Percentiles rank a stretch among this genome's conserved stretches.
These are phyloP conservation scores for Cladobotryum protrusum DNA, from an alignment of 2,329 filamentous ascomycete genomes.

Conservation along the genomic window DNA sequence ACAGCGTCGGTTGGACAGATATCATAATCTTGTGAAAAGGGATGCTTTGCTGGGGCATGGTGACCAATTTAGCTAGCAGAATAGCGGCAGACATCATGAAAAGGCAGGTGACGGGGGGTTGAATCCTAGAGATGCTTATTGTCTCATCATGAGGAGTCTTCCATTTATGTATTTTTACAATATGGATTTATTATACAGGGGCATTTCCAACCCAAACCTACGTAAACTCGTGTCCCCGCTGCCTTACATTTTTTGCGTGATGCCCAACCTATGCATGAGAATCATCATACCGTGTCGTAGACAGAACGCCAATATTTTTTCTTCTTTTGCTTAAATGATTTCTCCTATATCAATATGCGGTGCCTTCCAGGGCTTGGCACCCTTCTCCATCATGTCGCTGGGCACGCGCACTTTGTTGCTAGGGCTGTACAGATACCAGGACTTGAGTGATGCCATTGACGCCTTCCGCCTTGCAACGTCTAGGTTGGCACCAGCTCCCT, in stretches of 20 bases:
- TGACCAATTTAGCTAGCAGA: slow-evolving; percentile 54
- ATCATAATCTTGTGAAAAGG: slow-evolving; percentile 41
- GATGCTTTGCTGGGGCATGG: slow-evolving; percentile 54
- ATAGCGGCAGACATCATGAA: background rate
- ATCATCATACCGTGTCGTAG: slow-evolving; percentile 1
- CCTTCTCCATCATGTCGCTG: slow-evolving; percentile 60
- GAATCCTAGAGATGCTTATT: background rate
- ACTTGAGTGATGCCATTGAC: slow-evolving; percentile 77
- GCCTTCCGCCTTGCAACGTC: slow-evolving; percentile 73
- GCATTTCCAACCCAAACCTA: slow-evolving; percentile 10
- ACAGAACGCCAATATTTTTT: background rate
- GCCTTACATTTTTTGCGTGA: slow-evolving; percentile 12
- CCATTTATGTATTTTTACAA: slow-evolving; percentile 29
- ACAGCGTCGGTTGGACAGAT: slow-evolving; percentile 32
- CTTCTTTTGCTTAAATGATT: slow-evolving; percentile 42
- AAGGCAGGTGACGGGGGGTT: background rate
- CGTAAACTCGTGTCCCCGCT: slow-evolving; percentile 3
- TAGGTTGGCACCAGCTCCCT: slow-evolving; percentile 75
- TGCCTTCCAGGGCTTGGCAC: slow-evolving; percentile 58
- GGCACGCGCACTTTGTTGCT: slow-evolving; percentile 57
- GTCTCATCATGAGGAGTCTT: slow-evolving; percentile 4
- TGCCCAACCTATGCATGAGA: slow-evolving; percentile 1
- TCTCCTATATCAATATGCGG: slow-evolving; percentile 66
- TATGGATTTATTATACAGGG: slow-evolving; percentile 31
- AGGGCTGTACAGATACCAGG: slow-evolving; percentile 95